Percentiles rank a stretch among this genome's conserved stretches.
These are phyloP conservation scores for Cokeromyces recurvatus DNA, from an alignment of 371 early-diverging fungal genomes.

Conservation along the genomic window DNA sequence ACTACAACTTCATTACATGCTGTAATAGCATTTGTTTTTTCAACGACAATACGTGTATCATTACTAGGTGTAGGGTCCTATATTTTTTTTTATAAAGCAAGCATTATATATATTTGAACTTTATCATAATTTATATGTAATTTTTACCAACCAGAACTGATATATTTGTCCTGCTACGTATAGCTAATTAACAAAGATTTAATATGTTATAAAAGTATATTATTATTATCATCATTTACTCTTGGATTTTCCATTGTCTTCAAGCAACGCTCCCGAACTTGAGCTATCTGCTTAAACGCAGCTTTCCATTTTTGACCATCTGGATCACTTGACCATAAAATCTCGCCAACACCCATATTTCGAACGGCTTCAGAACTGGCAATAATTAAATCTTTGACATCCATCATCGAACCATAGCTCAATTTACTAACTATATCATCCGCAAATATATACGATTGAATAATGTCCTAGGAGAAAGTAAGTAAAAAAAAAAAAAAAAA, in stretches of 20 bases:
- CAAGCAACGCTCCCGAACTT: constrained; percentile 31
- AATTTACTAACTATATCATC: constrained; percentile 49
- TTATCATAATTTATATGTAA: background rate
- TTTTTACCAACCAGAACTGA: constrained; percentile 45
- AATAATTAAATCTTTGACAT: constrained; percentile 42
- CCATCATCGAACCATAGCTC: constrained; percentile 49
- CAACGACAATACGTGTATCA: constrained; percentile 42
- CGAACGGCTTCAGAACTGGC: constrained; percentile 40
- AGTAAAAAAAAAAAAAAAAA: background rate
- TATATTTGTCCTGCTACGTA: constrained; percentile 47
- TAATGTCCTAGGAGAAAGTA: constrained; percentile 21
- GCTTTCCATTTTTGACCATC: constrained; percentile 36
- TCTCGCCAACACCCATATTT: constrained; percentile 26
- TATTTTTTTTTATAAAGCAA: too few species aligned
- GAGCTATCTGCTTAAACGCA: constrained; percentile 35
- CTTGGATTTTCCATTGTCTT: constrained; percentile 35
- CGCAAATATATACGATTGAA: constrained; percentile 46
- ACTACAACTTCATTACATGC: constrained; percentile 43
- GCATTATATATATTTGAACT: too few species aligned
- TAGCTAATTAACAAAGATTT: constrained; percentile 12
- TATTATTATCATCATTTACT: constrained; percentile 16
- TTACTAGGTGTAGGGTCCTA: constrained; percentile 44
- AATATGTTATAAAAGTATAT: background rate
- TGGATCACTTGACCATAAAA: constrained; percentile 27
- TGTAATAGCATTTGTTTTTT: constrained; percentile 28